Conservation (phyloP, 2,329 filamentous ascomycete species). For the Scedosporium minutisporum region DNA sequence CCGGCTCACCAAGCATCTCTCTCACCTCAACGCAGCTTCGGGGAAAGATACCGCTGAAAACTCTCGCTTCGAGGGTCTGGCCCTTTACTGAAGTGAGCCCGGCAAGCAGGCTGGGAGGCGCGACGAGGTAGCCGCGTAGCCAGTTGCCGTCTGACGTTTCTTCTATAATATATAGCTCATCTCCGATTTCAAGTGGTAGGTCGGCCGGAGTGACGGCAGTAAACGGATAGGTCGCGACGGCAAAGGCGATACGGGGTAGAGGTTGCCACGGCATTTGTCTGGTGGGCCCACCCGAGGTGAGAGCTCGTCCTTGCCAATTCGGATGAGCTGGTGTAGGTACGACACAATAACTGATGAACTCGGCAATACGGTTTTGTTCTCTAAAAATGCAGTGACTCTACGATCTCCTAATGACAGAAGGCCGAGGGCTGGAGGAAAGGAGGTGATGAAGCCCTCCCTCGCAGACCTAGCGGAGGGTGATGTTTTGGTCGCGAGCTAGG, state of each 20-base stretch:
- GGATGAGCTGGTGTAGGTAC: neutral
- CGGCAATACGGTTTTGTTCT: neutral
- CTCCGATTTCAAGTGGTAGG: conserved; percentile 91
- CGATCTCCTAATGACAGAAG: neutral
- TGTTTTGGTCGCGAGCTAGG: neutral
- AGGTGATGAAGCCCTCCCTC: neutral
- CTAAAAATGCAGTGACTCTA: neutral
- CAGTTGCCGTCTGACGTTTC: conserved; percentile 86
- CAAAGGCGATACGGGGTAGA: conserved; percentile 93
- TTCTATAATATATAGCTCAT: conserved; percentile 98
- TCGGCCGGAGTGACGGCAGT: conserved; percentile 77
- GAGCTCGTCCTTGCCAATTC: neutral
- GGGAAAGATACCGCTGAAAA: conserved; percentile 98
- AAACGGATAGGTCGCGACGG: conserved; percentile 92
- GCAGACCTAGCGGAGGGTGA: neutral
- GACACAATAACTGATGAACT: neutral
- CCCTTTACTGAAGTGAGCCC: conserved; percentile 85
- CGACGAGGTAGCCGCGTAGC: conserved; percentile 91
- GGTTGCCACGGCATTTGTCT: conserved; percentile 86
- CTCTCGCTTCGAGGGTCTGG: conserved; percentile 86
- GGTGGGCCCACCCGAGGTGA: neutral
- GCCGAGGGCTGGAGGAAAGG: neutral
- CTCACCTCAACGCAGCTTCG: conserved; percentile 89
- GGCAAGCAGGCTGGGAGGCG: conserved; percentile 83
- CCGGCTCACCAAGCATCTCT: conserved; percentile 74